phyloP scores from a whole-genome alignment of 2,329 filamentous ascomycete species.

The Claviceps pazoutovae region DNA sequence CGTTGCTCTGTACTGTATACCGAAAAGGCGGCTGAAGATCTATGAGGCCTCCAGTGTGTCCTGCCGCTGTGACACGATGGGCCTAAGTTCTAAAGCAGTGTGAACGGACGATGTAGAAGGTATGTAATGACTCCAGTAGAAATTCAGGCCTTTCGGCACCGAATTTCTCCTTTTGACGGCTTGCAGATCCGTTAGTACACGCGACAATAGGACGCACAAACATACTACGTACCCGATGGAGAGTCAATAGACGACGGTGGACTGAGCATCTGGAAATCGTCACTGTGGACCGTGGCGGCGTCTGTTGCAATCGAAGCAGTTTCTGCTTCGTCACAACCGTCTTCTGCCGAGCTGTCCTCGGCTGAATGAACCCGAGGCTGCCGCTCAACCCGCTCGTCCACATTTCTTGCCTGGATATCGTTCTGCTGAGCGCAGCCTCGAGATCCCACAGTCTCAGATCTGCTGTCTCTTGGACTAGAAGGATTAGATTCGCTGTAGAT shows the following conservation, averaged over 20 bases:
- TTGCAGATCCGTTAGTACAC: not conserved
- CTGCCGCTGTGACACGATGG: not conserved
- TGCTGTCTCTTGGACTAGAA: conserved; percentile 4
- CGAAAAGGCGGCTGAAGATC: too few relatives aligned
- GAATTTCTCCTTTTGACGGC: not conserved
- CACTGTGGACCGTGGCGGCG: conserved; percentile 22
- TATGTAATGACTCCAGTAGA: conserved; percentile 5
- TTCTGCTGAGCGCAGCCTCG: not conserved
- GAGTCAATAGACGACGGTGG: not conserved
- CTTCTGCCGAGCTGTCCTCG: not conserved
- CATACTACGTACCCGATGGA: not conserved
- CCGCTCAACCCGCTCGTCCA: not conserved
- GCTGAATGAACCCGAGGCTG: not conserved
- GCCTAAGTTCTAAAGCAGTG: not conserved
- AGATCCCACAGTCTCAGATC: not conserved
- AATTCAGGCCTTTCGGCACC: not conserved
- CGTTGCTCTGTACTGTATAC: too few relatives aligned
- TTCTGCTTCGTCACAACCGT: not conserved
- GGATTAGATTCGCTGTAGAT: conserved; percentile 16
- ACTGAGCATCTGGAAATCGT: conserved; percentile 17
- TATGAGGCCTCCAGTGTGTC: not conserved
- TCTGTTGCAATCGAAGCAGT: conserved; percentile 14
- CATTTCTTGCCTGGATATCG: too few relatives aligned
- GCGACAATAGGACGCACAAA: not conserved
- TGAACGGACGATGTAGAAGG: conserved; percentile 11